phyloP scores from a whole-genome alignment of 495 filamentous ascomycete genomes.

The Trichocladium antarcticum region DNA sequence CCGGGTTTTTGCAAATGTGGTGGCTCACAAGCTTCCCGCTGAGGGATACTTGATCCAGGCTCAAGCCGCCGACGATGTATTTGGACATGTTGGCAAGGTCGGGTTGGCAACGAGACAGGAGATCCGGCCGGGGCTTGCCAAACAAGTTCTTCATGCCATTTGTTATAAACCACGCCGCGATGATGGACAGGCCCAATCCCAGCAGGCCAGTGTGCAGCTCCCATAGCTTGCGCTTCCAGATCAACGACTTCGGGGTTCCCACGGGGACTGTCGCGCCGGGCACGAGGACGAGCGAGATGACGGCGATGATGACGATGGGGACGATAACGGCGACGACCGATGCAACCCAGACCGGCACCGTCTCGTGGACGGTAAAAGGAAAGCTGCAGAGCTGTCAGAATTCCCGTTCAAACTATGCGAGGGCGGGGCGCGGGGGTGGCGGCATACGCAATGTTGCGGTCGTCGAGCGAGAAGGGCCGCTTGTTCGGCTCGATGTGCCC shows the following conservation, averaged over 20 bases:
- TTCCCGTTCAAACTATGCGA: not conserved
- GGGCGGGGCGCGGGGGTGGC: not conserved
- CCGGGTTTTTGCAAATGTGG: slow-evolving; percentile 57
- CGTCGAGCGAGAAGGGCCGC: slow-evolving; percentile 39
- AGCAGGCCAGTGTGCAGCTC: slow-evolving; percentile 73
- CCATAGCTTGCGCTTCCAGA: slow-evolving; percentile 68
- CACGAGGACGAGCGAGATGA: slow-evolving; percentile 61
- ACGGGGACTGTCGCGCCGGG: slow-evolving; percentile 52
- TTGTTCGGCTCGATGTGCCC: slow-evolving; percentile 46
- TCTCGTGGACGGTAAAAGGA: slow-evolving; percentile 63
- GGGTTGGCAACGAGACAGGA: slow-evolving; percentile 60
- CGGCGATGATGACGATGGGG: slow-evolving; percentile 54
- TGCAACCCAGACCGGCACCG: slow-evolving; percentile 50
- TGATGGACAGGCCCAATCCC: slow-evolving; percentile 57
- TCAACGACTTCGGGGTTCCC: slow-evolving; percentile 52
- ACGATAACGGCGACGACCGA: slow-evolving; percentile 45
- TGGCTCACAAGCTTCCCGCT: slow-evolving; percentile 49
- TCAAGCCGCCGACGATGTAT: slow-evolving; percentile 34
- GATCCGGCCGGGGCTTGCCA: slow-evolving; percentile 75
- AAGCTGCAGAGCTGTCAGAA: slow-evolving; percentile 37
- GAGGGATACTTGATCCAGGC: slow-evolving; percentile 19
- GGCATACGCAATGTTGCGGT: slow-evolving; percentile 38
- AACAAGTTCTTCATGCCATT: slow-evolving; percentile 77
- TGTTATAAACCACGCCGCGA: slow-evolving; percentile 62
- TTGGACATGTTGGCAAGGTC: slow-evolving; percentile 33